Evolutionary conservation across 192 early-diverging fungal species (phyloP), one percentile per base, ranked within the genome.

Genomic region (Irineochytrium annulatum): DNA sequence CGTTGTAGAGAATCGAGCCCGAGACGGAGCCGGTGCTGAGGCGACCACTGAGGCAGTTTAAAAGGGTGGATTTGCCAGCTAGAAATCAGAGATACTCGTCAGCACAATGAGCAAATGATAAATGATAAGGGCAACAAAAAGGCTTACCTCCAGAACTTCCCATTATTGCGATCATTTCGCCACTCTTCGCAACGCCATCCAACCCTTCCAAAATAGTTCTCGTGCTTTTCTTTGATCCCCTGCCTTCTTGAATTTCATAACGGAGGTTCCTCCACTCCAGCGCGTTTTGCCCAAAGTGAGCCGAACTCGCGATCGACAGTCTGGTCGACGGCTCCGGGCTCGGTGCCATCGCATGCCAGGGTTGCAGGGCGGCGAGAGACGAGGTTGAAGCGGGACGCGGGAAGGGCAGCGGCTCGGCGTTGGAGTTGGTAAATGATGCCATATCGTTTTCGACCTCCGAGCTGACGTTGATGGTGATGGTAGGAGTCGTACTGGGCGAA

Each of bases 1-100:
- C 91, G 62, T 93, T 87, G 24, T 92, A 83, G 57, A 79, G 73
- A 16, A 93, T 82, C 43, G 81, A 65, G 8, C 94, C 92, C 39
- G 69, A 16, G 8, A 55, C 4, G 5, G 30, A 8, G 30, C 53
- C 37, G 13, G 57, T 57, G 27, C 52, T 64, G 43, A 73, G 53
- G 22, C 70, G 34, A 5, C 66, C 66, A 29, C 62, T 52, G 5
- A 76, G 59, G 27, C 58, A 49, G 51, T 71, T 67, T 28, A 76
- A 30, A 1, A 76, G 58, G n/a, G 74, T 76, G 13, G 69, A 60
- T 58, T 76, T 76, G 19, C 74, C 74, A 41, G 74, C 74, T 49
- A 24, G 13, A 13, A 8, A n/a, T 41, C 11, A 41, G 37, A 41
- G 46, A 24, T 5, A n/a, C n/a, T n/a, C n/a, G n/a, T n/a, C n/a